phyloP scores from a whole-genome alignment of 495 filamentous ascomycete species.

The Bacidia gigantensis region DNA sequence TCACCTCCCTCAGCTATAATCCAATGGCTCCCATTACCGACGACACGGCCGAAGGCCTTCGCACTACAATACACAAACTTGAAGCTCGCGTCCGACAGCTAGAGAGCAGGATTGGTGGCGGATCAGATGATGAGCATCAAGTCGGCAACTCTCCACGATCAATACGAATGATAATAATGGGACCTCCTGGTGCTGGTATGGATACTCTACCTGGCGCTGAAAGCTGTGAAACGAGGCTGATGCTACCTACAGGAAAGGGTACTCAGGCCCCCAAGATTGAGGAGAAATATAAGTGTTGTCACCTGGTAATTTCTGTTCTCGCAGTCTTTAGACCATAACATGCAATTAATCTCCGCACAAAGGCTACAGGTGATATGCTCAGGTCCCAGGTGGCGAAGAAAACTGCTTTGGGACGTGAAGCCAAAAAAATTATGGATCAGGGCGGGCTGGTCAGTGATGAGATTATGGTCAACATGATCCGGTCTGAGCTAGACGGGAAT shows the following conservation, averaged over 20 bases:
- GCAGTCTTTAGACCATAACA: conserved; percentile 1
- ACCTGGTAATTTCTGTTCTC: conserved; percentile 67
- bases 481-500: conserved; percentile 88
- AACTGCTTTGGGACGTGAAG: conserved; percentile 84
- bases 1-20: no score
- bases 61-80: conserved; percentile 66
- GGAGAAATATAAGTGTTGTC: conserved; percentile 91
- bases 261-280: conserved; percentile 96
- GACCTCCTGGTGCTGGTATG: conserved; percentile 92
- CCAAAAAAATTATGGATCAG: conserved; percentile 99
- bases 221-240: conserved; percentile 8
- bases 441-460: conserved; percentile 96
- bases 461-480: conserved; percentile 99
- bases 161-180: conserved; percentile 94
- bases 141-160: conserved; percentile 38
- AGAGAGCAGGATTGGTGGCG: conserved; percentile 47
- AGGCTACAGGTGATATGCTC: conserved; percentile 99
- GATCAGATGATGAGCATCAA: conserved; percentile 24
- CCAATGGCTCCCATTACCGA: conserved; percentile 79
- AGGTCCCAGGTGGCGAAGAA: conserved; percentile 97
- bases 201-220: conserved; percentile 14
- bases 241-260: conserved; percentile 64
- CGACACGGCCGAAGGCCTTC: conserved; percentile 57
- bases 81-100: conserved; percentile 70
- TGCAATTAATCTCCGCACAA: conserved; percentile 10